Evolutionary conservation across 2,329 filamentous ascomycete genomes (phyloP).

Genomic region (Phaeosphaeriaceae sp.): DNA sequence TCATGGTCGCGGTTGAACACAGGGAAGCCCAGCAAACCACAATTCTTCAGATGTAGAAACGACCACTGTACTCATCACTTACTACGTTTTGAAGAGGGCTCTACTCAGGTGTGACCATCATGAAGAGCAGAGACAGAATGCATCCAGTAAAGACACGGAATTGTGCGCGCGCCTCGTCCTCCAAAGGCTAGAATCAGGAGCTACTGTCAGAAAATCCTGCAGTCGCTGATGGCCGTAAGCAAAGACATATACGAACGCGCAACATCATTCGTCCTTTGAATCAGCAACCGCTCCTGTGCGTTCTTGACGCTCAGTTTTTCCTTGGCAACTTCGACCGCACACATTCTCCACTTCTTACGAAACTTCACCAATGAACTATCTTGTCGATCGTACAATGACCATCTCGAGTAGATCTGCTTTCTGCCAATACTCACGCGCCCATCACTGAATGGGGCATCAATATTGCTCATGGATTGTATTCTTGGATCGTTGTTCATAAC

Average conservation of each 20-base stretch:
- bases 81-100: neutral
- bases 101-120: neutral
- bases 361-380: constrained; percentile 28
- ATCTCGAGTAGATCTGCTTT: neutral
- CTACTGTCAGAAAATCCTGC: constrained; percentile 5
- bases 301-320: constrained; percentile 11
- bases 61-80: constrained; percentile 4
- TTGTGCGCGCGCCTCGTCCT: constrained; percentile 27
- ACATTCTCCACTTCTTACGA: constrained; percentile 22
- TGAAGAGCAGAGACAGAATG: constrained; percentile 9
- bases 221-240: constrained; percentile 12
- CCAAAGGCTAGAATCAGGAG: constrained; percentile 5
- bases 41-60: constrained; percentile 10
- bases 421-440: neutral
- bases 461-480: neutral
- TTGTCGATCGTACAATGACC: constrained; percentile 1
- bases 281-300: constrained; percentile 15
- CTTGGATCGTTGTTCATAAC: neutral
- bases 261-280: constrained; percentile 8
- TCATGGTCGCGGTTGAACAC: constrained; percentile 31
- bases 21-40: constrained; percentile 30
- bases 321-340: constrained; percentile 20
- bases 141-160: constrained; percentile 13
- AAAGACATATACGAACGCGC: constrained; percentile 6
- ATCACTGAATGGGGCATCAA: neutral